Base-by-base conservation (phyloP, 129 eudicot genomes). In the Logfia minima region DNA sequence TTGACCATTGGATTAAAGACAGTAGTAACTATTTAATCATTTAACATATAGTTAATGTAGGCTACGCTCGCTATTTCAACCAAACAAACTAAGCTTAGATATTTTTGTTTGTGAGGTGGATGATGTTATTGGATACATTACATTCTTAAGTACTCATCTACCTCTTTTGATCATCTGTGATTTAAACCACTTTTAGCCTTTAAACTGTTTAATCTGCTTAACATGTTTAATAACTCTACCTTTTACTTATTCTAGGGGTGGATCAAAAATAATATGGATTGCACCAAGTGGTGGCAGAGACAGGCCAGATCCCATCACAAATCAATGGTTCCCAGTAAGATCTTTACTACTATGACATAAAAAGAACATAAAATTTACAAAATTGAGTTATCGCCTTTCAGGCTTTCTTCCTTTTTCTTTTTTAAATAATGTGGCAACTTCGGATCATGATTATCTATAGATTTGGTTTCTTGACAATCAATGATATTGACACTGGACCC, bases 271-370 rank as follows among this genome's bases (percentile, higher is more conserved):
- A 71, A 92, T 95, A 77, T 95, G 97, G 99, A 95, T 95, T 80
- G 99, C 99, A 64, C 99, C 99, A 53, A 95, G 99, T 92, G 99
- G 99, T 64, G 99, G 99, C 74, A 90, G 99, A 79, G 99, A 95
- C 76, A 92, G 99, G 60, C 99, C 99, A 72, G 96, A 95, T 76
- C 94, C 99, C 45, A 76, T 81, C 80, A 95, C 95, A 8, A 77
- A 85, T 68, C 90, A 95, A 66, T 95, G 99, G 96, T 82, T 78
- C 74, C 99, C 99, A 67, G 99, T 95, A 89, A 55, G 87, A 37
- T 74, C 75, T 62, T 62, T 55, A 70, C 22, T 66, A 22, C 39
- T 62, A 31, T 63, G 61, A 71, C 55, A 70, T n/a, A 10, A 28
- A 70, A 39, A 41, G 21, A 10, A 32, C 6, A 10, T 29, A 29